phyloP scores from a whole-genome alignment of 768 basidiomycete species.

The Austroboletus festivus region DNA sequence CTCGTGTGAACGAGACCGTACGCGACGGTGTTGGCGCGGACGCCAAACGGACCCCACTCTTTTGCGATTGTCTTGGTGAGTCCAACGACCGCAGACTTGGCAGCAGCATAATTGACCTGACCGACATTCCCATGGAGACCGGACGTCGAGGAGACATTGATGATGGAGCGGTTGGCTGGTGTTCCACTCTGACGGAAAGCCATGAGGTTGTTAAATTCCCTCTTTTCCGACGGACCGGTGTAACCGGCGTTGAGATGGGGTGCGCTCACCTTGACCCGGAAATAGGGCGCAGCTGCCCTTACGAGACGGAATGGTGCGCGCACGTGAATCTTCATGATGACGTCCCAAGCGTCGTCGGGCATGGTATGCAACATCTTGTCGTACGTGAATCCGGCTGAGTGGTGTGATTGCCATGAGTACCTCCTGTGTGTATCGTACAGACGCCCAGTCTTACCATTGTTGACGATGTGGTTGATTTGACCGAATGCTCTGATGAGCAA shows the following conservation, averaged over 20 bases:
- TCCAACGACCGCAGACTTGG: slow-evolving; percentile 74
- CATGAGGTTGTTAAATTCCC: too few species aligned
- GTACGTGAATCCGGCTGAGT: slow-evolving; percentile 67
- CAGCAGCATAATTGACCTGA: slow-evolving; percentile 79
- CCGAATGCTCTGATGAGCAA: slow-evolving; percentile 76
- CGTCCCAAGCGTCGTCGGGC: slow-evolving; percentile 76
- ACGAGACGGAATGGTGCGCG: slow-evolving; percentile 84
- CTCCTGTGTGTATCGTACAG: too few species aligned
- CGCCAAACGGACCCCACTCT: slow-evolving; percentile 82
- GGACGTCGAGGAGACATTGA: slow-evolving; percentile 80
- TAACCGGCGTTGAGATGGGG: not conserved
- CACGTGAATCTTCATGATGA: slow-evolving; percentile 83
- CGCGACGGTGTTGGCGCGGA: slow-evolving; percentile 79
- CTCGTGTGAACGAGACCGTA: slow-evolving; percentile 77
- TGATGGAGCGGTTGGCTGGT: slow-evolving; percentile 68
- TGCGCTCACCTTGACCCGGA: slow-evolving; percentile 63
- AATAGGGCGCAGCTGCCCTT: slow-evolving; percentile 79
- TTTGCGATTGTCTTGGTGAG: slow-evolving; percentile 85
- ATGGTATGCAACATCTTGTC: slow-evolving; percentile 89
- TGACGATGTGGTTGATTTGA: slow-evolving; percentile 83
- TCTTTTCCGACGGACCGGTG: too few species aligned
- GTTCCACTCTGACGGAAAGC: slow-evolving; percentile 54
- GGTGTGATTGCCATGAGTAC: not conserved
- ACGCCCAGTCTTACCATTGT: slow-evolving; percentile 53
- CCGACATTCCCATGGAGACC: slow-evolving; percentile 87